Evolutionary conservation across 2,329 filamentous ascomycete genomes (phyloP), one percentile per base, ranked within the genome.

Genomic region (Pseudocercospora ulei): DNA sequence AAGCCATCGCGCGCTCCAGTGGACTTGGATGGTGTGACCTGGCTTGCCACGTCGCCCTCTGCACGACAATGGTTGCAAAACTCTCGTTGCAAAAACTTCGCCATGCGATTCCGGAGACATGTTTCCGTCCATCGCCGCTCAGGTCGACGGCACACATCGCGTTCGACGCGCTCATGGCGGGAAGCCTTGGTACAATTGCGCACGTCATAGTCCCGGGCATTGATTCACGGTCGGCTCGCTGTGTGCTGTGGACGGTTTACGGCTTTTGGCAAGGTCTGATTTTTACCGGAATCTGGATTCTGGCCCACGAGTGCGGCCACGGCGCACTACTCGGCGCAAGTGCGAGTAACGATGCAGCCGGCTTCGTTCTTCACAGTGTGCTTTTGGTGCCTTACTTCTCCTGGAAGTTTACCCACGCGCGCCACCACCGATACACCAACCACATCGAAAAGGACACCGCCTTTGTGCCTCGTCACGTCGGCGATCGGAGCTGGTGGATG

Each of bases 241-340:
- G 31, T n/a, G 17, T 37, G 6, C 11, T 38, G 1, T 50, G 48
- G 48, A 38, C 35, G 6, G n/a, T 29, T 0, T 82, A 82, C 58
- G 71, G 73, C 47, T 78, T 75, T 58, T 52, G 72, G 29, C 76
- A 81, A 61, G 78, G 78, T 35, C 69, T 78, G 17, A 63, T 80
- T 50, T 74, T 75, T 57, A 80, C 76, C 2, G 78, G 78, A 3
- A 62, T 82, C 50, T 82, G 78, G 79, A 77, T 80, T 49, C 64
- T 82, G 25, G 78, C 73, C 9, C 79, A 83, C 57, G 79, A 83
- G 59, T 78, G 74, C 57, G 79, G 79, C 35, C 79, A 83, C 58
- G 73, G 74, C 11, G 76, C 77, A 31, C 78, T 82, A 58, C 78
- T 74, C n/a, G 58, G 63, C 13, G 66, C 72, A 58, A 63, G 63